These are phyloP conservation scores for Coffea canephora DNA, from an alignment of 257 asterid genomes.

Conservation along the genomic window DNA sequence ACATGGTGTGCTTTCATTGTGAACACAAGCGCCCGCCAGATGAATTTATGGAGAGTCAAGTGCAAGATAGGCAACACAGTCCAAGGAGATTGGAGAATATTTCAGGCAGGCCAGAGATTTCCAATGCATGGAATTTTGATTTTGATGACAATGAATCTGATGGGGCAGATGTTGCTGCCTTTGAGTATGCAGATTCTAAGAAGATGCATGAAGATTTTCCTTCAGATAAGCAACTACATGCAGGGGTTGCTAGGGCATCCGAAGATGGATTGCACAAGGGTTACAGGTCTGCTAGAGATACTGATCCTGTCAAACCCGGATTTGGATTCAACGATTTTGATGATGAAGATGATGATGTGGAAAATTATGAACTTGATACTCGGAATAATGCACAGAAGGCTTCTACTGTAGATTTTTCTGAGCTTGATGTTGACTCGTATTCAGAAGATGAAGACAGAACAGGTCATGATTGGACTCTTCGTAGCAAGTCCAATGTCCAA, in stretches of 20 bases:
- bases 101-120: constrained; percentile 47
- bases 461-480: constrained; percentile 33
- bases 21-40: constrained; percentile 93
- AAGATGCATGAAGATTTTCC: constrained; percentile 48
- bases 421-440: constrained; percentile 66
- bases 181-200: constrained; percentile 85
- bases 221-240: constrained; percentile 28
- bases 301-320: constrained; percentile 38
- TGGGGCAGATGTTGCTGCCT: constrained; percentile 95
- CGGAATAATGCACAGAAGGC: constrained; percentile 45
- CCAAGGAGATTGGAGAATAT: constrained; percentile 46
- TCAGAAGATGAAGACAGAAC: constrained; percentile 54
- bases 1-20: constrained; percentile 87
- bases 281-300: constrained; percentile 38
- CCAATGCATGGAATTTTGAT: constrained; percentile 94
- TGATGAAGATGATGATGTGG: constrained; percentile 82
- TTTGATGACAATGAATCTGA: constrained; percentile 97
- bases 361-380: constrained; percentile 73
- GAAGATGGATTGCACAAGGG: constrained; percentile 40
- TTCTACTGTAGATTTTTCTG: constrained; percentile 66
- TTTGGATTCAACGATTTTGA: constrained; percentile 87
- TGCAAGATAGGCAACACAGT: constrained; percentile 46
- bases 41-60: constrained; percentile 55
- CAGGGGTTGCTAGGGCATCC: constrained; percentile 37
- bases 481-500: constrained; percentile 26